Conservation (phyloP, 2,329 filamentous ascomycete genomes). For the Cercospora sesami region DNA sequence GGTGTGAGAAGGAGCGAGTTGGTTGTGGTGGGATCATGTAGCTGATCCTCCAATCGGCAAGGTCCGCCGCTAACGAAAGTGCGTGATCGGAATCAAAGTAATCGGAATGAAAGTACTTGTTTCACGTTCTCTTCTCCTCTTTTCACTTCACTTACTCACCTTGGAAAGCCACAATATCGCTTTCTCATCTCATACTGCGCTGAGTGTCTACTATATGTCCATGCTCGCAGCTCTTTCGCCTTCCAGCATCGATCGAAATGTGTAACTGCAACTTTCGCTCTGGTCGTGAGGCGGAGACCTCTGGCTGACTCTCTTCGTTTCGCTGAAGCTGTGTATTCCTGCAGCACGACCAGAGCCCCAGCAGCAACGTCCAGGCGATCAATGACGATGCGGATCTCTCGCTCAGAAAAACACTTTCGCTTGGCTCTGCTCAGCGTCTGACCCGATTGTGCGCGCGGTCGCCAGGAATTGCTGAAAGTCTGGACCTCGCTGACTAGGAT, state of each 20-base stretch:
- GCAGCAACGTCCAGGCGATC: background rate
- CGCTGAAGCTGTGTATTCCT: background rate
- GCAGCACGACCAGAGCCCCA: background rate
- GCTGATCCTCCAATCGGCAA: background rate
- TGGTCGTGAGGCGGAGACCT: background rate
- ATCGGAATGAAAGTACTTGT: background rate
- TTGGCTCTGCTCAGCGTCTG: background rate
- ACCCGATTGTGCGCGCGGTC: background rate
- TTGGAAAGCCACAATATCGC: background rate
- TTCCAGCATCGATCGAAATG: background rate
- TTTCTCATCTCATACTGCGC: background rate
- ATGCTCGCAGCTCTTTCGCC: too few species aligned
- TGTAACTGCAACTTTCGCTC: background rate
- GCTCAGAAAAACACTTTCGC: background rate
- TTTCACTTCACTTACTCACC: background rate
- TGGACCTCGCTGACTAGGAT: background rate
- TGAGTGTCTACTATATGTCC: background rate
- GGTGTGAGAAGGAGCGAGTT: background rate
- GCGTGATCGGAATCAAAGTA: background rate
- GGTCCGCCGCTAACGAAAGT: background rate
- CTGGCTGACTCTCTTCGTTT: background rate
- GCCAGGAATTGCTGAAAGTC: background rate
- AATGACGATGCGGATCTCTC: background rate
- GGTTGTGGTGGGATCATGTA: too few species aligned
- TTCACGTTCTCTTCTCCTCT: background rate